Evolutionary conservation across 331 rosid genomes (phyloP).

Genomic region (Dryas integrifolia): DNA sequence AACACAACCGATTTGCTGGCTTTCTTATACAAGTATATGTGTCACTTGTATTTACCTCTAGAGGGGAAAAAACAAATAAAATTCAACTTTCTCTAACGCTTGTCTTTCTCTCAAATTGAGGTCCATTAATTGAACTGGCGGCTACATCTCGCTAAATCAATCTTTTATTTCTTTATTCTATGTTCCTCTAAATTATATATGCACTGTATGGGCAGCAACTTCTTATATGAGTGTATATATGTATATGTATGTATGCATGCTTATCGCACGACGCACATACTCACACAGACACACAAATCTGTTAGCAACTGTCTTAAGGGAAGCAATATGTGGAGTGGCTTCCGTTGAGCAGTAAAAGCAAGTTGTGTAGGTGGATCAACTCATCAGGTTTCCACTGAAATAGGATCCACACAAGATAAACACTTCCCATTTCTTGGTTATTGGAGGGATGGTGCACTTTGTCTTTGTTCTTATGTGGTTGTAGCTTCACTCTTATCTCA

Average conservation of each 20-base stretch:
- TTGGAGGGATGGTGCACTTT: background rate
- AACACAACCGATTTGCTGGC: background rate
- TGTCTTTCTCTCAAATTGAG: background rate
- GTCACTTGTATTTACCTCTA: background rate
- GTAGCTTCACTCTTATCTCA: background rate
- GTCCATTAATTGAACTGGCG: background rate
- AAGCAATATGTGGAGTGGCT: background rate
- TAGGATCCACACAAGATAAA: background rate
- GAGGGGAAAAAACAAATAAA: background rate
- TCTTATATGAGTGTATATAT: no score
- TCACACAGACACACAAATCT: background rate
- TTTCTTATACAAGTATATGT: background rate
- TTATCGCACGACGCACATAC: no score
- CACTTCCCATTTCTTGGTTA: background rate
- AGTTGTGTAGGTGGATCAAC: background rate
- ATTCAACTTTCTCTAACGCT: no score
- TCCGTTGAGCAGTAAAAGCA: background rate
- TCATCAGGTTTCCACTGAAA: background rate
- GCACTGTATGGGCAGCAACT: background rate
- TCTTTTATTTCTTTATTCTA: no score
- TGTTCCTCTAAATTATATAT: background rate
- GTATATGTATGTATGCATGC: no score
- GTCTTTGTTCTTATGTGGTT: background rate
- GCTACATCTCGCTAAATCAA: background rate
- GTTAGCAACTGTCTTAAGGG: background rate